Evolutionary conservation across 768 basidiomycete genomes (phyloP).

Genomic region (Myochromella boudieri): DNA sequence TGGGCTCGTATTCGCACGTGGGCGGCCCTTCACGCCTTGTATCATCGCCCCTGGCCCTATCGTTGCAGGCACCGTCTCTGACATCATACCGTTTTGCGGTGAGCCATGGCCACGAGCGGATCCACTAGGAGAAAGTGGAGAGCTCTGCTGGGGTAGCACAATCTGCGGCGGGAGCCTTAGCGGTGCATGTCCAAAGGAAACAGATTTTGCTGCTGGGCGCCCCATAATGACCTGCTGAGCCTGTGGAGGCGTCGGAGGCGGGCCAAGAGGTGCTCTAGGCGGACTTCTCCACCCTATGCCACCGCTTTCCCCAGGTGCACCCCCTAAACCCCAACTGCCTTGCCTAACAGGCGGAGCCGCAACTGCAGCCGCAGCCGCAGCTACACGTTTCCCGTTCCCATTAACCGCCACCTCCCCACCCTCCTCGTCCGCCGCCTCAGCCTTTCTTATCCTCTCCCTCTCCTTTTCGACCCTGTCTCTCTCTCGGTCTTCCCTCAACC

Average conservation of each 20-base stretch:
- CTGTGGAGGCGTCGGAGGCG: conserved; percentile 10
- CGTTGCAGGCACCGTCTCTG: not conserved
- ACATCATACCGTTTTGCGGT: not conserved
- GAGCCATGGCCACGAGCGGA: no score
- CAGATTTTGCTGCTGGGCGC: conserved; percentile 49
- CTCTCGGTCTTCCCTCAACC: conserved; percentile 42
- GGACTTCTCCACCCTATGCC: conserved; percentile 8
- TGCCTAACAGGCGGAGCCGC: not conserved
- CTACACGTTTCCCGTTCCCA: conserved; percentile 27
- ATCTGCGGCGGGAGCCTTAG: conserved; percentile 19
- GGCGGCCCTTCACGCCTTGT: conserved; percentile 42
- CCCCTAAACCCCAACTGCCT: conserved; percentile 10
- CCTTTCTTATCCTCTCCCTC: conserved; percentile 20
- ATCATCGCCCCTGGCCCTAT: not conserved
- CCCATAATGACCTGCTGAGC: conserved; percentile 21
- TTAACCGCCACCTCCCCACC: conserved; percentile 17
- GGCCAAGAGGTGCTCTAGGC: conserved; percentile 4
- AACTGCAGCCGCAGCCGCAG: conserved; percentile 5
- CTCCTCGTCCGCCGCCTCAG: conserved; percentile 5
- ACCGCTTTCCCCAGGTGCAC: conserved; percentile 4
- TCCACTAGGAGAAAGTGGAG: no score
- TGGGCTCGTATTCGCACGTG: conserved; percentile 71
- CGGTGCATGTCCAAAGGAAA: conserved; percentile 40
- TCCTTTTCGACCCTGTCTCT: conserved; percentile 33
- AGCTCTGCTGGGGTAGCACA: no score